Percentiles rank a stretch among this genome's conserved stretches.
phyloP scores from a whole-genome alignment of 768 basidiomycete species.

The Coprinellus micaceus region DNA sequence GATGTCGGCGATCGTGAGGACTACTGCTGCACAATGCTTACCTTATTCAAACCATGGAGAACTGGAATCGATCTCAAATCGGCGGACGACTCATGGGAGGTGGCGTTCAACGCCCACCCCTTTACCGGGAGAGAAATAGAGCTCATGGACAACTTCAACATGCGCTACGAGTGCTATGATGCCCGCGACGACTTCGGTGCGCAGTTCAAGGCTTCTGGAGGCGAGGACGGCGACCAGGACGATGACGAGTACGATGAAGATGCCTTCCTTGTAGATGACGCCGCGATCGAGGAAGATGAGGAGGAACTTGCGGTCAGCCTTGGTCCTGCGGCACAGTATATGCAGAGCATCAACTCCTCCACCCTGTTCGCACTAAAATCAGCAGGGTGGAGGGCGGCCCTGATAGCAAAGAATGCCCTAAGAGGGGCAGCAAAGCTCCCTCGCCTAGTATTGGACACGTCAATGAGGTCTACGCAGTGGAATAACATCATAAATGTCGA shows the following conservation, averaged over 20 bases:
- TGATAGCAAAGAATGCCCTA: neutral
- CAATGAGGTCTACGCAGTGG: neutral
- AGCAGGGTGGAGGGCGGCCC: neutral
- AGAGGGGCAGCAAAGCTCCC: neutral
- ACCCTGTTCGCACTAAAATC: neutral
- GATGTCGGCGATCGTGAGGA: conserved; percentile 30
- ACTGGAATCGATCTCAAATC: conserved; percentile 24
- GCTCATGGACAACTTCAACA: conserved; percentile 23
- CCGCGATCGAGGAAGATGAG: neutral
- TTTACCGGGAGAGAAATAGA: conserved; percentile 12
- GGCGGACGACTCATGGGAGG: conserved; percentile 17
- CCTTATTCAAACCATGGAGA: conserved; percentile 33
- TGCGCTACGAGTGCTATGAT: conserved; percentile 26
- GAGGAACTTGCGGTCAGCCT: neutral
- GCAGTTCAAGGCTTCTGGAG: no score
- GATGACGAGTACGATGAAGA: neutral
- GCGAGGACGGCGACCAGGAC: no score
- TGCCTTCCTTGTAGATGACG: neutral
- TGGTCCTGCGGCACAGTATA: neutral
- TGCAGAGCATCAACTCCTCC: neutral
- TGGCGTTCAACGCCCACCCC: conserved; percentile 12
- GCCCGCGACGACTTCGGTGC: conserved; percentile 25
- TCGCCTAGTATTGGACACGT: neutral
- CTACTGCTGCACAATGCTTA: conserved; percentile 31
- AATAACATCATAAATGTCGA: neutral